Evolutionary conservation across 305 asterid species (phyloP).

Genomic region (Fraxinus angustifolia): DNA sequence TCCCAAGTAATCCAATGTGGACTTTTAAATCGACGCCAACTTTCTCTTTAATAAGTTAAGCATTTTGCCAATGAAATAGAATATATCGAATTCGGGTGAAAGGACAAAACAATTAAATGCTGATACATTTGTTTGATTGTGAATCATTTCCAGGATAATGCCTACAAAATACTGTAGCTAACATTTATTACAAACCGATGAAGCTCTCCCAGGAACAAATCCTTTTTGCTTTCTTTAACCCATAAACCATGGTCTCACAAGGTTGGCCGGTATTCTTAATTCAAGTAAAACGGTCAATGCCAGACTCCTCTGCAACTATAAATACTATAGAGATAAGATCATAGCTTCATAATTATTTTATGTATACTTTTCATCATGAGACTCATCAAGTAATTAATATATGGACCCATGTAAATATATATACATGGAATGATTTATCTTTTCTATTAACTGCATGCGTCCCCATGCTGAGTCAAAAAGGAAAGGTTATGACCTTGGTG

Average conservation of each 20-base stretch:
- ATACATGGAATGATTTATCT: conserved; percentile 1
- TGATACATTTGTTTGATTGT: background rate
- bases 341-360: background rate
- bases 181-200: background rate
- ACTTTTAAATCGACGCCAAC: background rate
- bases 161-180: background rate
- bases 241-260: background rate
- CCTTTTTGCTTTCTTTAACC: background rate
- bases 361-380: background rate
- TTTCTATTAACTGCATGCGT: conserved; percentile 18
- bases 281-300: background rate
- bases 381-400: conserved; percentile 12
- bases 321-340: background rate
- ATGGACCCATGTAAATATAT: conserved; percentile 27
- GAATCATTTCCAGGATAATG: background rate
- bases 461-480: conserved; percentile 54
- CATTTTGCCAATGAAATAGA: background rate
- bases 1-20: background rate
- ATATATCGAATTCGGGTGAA: background rate
- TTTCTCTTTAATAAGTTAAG: background rate
- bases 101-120: background rate
- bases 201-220: background rate
- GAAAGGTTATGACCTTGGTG: conserved; percentile 30
- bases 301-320: background rate
- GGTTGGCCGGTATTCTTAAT: background rate